These are phyloP conservation scores for Leptomonas seymouri DNA, from an alignment of 208 protist species.

Conservation along the genomic window DNA sequence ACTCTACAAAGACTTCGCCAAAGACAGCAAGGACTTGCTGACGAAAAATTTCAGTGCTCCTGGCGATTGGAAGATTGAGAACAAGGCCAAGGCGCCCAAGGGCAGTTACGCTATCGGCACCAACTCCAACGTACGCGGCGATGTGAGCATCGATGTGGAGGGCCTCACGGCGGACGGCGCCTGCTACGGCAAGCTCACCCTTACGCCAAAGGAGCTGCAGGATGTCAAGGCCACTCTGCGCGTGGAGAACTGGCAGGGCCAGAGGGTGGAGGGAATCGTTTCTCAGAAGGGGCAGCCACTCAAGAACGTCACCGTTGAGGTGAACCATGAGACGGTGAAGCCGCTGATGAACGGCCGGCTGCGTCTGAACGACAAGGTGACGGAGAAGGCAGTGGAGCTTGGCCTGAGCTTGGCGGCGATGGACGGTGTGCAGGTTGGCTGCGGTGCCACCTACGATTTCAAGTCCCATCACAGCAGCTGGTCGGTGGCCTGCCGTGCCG, in stretches of 20 bases:
- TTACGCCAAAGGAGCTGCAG: constrained; percentile 36
- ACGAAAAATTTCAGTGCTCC: constrained; percentile 57
- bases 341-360: constrained; percentile 30
- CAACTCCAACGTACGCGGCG: constrained; percentile 31
- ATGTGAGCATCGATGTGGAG: constrained; percentile 63
- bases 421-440: constrained; percentile 49
- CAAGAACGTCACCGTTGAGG: constrained; percentile 49
- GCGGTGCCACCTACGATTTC: constrained; percentile 56
- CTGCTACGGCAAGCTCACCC: constrained; percentile 46
- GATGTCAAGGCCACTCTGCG: constrained; percentile 41
- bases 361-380: constrained; percentile 66
- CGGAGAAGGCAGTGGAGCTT: constrained; percentile 48
- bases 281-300: constrained; percentile 32
- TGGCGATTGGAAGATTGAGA: constrained; percentile 71
- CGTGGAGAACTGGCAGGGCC: constrained; percentile 35
- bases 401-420: constrained; percentile 48
- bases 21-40: constrained; percentile 71
- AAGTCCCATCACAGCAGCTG: constrained; percentile 55
- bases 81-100: constrained; percentile 66
- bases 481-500: constrained; percentile 49
- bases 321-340: constrained; percentile 38
- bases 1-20: constrained; percentile 79
- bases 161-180: constrained; percentile 34
- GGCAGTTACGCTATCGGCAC: constrained; percentile 54
- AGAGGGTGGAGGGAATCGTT: constrained; percentile 61